Conservation (phyloP, 2,329 filamentous ascomycete species). For the Sporothrix inflata region DNA sequence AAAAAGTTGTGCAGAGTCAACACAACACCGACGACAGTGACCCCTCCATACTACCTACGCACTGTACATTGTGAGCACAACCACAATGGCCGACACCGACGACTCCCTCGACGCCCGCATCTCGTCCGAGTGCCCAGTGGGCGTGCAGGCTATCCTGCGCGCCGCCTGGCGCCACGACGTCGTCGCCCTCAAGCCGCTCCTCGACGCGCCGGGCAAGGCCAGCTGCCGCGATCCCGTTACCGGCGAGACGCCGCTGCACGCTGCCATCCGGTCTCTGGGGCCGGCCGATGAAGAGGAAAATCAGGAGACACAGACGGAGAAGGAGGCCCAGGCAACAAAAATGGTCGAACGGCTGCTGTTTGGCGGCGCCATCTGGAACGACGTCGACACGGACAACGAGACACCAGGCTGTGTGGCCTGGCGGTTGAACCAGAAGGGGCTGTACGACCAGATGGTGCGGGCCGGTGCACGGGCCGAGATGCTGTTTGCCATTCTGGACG, state of each 20-base stretch:
- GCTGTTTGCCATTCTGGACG: conserved; percentile 78
- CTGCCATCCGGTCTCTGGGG: conserved; percentile 71
- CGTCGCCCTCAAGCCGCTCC: conserved; percentile 67
- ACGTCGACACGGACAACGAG: conserved; percentile 81
- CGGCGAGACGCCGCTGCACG: conserved; percentile 85
- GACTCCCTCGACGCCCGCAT: conserved; percentile 60
- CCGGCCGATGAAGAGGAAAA: neutral
- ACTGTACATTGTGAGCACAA: neutral
- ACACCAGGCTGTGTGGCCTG: conserved; percentile 88
- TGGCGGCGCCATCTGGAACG: conserved; percentile 96
- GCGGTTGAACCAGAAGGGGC: conserved; percentile 65
- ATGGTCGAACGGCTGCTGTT: conserved; percentile 78
- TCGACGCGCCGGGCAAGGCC: conserved; percentile 65
- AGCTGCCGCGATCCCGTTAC: conserved; percentile 84
- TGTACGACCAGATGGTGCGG: conserved; percentile 85
- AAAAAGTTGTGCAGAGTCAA: conserved; percentile 22
- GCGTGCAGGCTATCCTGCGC: conserved; percentile 55
- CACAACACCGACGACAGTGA: neutral
- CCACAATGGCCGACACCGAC: conserved; percentile 40
- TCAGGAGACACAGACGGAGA: conserved; percentile 1
- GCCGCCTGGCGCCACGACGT: conserved; percentile 65
- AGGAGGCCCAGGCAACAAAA: conserved; percentile 49
- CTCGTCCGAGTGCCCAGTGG: conserved; percentile 55
- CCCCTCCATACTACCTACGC: neutral
- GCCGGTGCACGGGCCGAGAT: conserved; percentile 91